Evolutionary conservation across 192 early-diverging fungal genomes (phyloP), one percentile per base, ranked within the genome.

Genomic region (Rhizoclosmatium globosum): DNA sequence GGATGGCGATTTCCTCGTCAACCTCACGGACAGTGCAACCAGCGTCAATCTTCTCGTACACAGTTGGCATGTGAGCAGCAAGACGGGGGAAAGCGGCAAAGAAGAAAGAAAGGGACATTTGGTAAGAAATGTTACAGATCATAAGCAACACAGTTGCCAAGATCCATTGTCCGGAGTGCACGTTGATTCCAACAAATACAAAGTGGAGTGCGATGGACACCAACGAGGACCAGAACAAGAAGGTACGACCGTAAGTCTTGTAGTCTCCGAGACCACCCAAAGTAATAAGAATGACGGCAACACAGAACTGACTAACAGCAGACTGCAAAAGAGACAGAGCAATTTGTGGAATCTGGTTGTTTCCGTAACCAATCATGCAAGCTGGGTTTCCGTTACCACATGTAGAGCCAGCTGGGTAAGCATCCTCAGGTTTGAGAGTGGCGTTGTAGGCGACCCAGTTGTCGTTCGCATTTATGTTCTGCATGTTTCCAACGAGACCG

Each of bases 41-140:
- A 15, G 13, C 45, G n/a, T 70, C 68, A 15, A 70, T 70, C 45
- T 45, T 50, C n/a, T 45, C 42, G 68, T 50, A 50, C 13, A 70
- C 68, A n/a, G 43, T 19, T n/a, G 68, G 68, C 68, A 70, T 70
- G 68, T 45, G 45, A 15, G 2, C n/a, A 38, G 68, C 68, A 46
- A 70, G 68, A 70, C 68, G 68, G 0, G 68, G 68, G 68, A 69
- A 69, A 3, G 47, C 45, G 6, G 41, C 68, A 47, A 69, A 69
- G 68, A 69, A 69, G 68, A 48, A 69, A 0, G 47, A 45, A 13
- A 69, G 39, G 6, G 68, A 47, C 45, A 45, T 50, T 39, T 45
- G 17, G 45, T 69, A 69, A 15, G 68, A 21, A 2, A 69, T 42
- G 43, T 21, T 2, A 2, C n/a, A 21, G 43, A 69, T 47, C 43